Base-by-base conservation (phyloP, 1,139 yeast genomes). In the Kurtzmaniella natalensis region DNA sequence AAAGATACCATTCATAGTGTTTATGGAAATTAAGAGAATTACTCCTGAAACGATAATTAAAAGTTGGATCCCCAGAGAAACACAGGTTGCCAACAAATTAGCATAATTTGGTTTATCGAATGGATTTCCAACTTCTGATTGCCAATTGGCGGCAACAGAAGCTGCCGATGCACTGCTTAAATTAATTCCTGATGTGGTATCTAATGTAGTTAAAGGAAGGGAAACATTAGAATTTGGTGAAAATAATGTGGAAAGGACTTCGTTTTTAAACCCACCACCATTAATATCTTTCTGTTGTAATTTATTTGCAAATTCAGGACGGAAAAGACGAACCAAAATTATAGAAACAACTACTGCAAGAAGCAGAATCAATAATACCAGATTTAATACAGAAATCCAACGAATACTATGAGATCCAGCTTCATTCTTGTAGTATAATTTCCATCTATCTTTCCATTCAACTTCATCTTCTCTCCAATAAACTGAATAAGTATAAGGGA, bases 391-490 rank as follows among this genome's bases (percentile, higher is more conserved):
- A 0, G 92, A 78, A 25, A 82, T 51, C 88, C 89, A 82, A 49
- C 82, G 94, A 33, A 81, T 74, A 20, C 70, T 71, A 25, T 54
- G 56, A 5, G 58, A 55, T 26, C 59, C 57, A 23, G 70, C 72
- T 32, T 76, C 84, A 43, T 75, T 70, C 35, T 75, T 71, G 50
- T 81, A 73, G 53, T 81, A 87, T 47, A 80, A 61, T 35, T 78
- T 78, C 94, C 95, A 86, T 45, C 96, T 66, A 41, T 78, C 69
- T 33, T 70, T 70, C 72, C 88, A 84, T 29, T 75, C 74, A 20
- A 84, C 66, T 32, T 64, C 62, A 41, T 87, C 95, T 55, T 87
- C 95, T 53, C 94, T 69, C 94, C 95, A 88, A 53, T 83, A 83
- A 3, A 88, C 89, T 0, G 95, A 76, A 50, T 87, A 88, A 1